Evolutionary conservation across 176 grass and related monocot genomes (phyloP), one percentile per base, ranked within the genome.

Genomic region (Juncus inflexus): DNA sequence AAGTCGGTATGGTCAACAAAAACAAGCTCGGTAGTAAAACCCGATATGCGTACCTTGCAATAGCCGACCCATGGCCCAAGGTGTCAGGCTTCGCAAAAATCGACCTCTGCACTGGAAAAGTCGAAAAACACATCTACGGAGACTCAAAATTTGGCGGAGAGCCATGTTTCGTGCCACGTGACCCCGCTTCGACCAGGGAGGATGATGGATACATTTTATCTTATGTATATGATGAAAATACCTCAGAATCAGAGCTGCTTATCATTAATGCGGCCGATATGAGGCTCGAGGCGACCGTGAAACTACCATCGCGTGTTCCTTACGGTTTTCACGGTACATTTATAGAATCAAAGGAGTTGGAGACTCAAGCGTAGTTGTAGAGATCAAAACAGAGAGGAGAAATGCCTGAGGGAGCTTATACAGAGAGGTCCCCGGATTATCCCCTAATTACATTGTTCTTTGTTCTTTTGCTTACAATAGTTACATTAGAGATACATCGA

Each of bases 291-390:
- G 91, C 91, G 42, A 78, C 87, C 8, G 91, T 96, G 19, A 77
- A 81, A 68, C 76, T 96, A 40, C 91, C 87, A 0, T 91, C 91
- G 0, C 81, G 91, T 0, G 91, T 96, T 0, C 91, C 91, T 11
- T 96, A 96, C 50, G 91, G 91, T 6, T 96, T 96, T 85, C 91
- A 96, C 9, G 91, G 91, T 60, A 96, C 91, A n/a, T 96, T 96
- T 66, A 81, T 96, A 76, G 63, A 69, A 52, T 71, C 79, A 4
- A 36, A 14, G 12, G 87, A 91, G 60, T 67, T 96, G 42, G 77
- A 83, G 0, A 58, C 77, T 1, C 91, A 96, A 85, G 84, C 75
- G 14, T 90, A 79, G 43, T n/a, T 40, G 57, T 8, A 42, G 49
- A 42, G 15, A 7, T 37, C 19, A 5, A 58, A 38, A 58, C 8